A percentile compares a stretch with the other conserved stretches of the same genome.
These are phyloP conservation scores for Lactarius deliciosus DNA, from an alignment of 768 basidiomycete species.

Conservation along the genomic window DNA sequence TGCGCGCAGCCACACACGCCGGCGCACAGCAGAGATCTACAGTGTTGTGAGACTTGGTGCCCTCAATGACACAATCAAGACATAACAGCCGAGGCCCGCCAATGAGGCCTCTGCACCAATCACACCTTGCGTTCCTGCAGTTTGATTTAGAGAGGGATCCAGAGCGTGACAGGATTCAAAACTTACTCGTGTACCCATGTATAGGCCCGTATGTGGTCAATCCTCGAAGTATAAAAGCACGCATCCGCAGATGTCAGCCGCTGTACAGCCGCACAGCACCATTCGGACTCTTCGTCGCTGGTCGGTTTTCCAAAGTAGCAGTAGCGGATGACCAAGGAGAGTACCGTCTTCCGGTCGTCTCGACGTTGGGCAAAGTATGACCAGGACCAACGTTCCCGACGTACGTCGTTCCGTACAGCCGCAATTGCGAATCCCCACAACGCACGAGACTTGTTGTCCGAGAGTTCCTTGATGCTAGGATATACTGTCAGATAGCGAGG, in stretches of 20 bases:
- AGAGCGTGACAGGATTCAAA: background rate
- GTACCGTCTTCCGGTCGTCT: constrained; percentile 31
- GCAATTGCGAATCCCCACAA: constrained; percentile 37
- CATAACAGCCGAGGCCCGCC: constrained; percentile 37
- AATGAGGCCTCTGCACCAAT: constrained; percentile 33
- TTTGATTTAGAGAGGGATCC: background rate
- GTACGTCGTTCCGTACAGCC: constrained; percentile 31
- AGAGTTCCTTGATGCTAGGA: constrained; percentile 32
- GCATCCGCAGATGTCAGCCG: constrained; percentile 32
- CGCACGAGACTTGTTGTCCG: constrained; percentile 32
- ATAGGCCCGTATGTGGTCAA: constrained; percentile 27
- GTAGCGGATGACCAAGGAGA: constrained; percentile 33
- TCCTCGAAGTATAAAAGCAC: constrained; percentile 32
- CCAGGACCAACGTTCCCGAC: constrained; percentile 35
- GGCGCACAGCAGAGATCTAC: constrained; percentile 36
- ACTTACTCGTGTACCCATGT: constrained; percentile 31
- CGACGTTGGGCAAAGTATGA: constrained; percentile 36
- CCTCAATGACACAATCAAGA: constrained; percentile 35
- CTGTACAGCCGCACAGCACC: constrained; percentile 26
- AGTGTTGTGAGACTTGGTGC: constrained; percentile 21
- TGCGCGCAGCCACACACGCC: constrained; percentile 29
- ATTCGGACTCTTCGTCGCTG: constrained; percentile 26
- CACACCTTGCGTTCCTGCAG: constrained; percentile 30
- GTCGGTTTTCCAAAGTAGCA: constrained; percentile 29
- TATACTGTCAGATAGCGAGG: constrained; percentile 32